These are phyloP conservation scores for Fusarium euwallaceae DNA, from an alignment of 2,329 filamentous ascomycete genomes.

Conservation along the genomic window DNA sequence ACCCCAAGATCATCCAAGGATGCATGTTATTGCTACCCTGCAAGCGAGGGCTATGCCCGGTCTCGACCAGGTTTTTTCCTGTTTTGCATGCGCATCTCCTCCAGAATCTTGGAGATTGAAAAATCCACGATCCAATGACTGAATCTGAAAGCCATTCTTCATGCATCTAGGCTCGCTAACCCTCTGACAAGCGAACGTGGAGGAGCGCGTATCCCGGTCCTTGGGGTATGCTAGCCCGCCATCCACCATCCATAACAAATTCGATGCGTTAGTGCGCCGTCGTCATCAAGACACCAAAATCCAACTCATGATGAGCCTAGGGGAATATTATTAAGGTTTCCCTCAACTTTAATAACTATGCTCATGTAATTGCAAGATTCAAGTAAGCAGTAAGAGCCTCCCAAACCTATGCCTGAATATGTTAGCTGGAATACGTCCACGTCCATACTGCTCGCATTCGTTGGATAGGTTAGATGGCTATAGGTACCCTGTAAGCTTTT, in stretches of 20 bases:
- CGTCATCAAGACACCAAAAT: not conserved
- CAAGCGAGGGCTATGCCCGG: slow-evolving; percentile 7
- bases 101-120: slow-evolving; percentile 24
- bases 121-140: slow-evolving; percentile 18
- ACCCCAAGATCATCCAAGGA: not conserved
- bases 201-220: not conserved
- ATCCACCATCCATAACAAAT: not conserved
- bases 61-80: slow-evolving; percentile 36
- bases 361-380: not conserved
- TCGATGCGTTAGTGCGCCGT: not conserved
- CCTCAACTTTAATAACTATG: not conserved
- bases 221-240: not conserved
- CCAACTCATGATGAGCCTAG: not conserved
- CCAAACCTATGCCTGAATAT: not conserved
- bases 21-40: not conserved
- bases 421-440: too few species aligned
- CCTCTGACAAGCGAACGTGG: not conserved
- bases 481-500: not conserved
- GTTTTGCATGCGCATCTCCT: slow-evolving; percentile 4
- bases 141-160: not conserved
- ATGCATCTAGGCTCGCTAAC: not conserved
- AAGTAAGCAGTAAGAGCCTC: not conserved
- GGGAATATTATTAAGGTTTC: not conserved
- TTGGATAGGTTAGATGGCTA: not conserved
- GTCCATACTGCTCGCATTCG: not conserved